Base-by-base conservation (phyloP, 2,329 filamentous ascomycete species). In the Neocatenulostroma microsporum region DNA sequence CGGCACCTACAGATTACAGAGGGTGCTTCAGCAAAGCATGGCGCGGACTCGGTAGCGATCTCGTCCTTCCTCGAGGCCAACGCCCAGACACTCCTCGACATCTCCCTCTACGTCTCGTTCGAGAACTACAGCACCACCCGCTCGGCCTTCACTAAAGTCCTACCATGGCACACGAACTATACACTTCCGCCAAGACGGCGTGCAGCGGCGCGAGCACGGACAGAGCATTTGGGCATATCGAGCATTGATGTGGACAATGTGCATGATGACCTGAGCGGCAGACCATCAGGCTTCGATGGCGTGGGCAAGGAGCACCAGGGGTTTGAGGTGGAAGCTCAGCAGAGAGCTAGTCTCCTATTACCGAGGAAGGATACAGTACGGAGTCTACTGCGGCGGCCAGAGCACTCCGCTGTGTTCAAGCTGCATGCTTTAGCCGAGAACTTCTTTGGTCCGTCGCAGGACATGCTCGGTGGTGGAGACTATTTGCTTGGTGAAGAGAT, bases 131-230 rank as follows among this genome's bases (percentile, higher is more conserved):
- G 78, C 37, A 67, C 73, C 32, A 94, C 87, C 3, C 78, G 86
- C 12, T 84, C 86, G 2, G 81, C 85, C 24, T 94, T 87, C 64
- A 85, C 80, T 47, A 66, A 69, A 5, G 74, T 95, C 39, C 75
- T 96, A 25, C 76, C 82, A 26, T 94, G 91, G 70, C 87, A 91
- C 13, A 72, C 87, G 44, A 88, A 88, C 51, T 98, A 91, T 76
- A 82, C 83, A 27, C 70, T 93, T 4, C 88, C 88, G 2, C 79
- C 83, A 1, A 69, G 76, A 38, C 69, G 86, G 36, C 82, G 87
- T 33, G 69, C 78, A 9, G 70, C 76, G 24, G 87, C 88, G 20
- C 74, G 82, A 53, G 62, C 69, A 44, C 73, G 81, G 46, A 88
- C 84, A 8, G 56, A 61, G 19, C 64, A 70, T 43, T 57, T 71